Conservation (phyloP, 202 grass and related monocot genomes). For the Saccharum hybrid region DNA sequence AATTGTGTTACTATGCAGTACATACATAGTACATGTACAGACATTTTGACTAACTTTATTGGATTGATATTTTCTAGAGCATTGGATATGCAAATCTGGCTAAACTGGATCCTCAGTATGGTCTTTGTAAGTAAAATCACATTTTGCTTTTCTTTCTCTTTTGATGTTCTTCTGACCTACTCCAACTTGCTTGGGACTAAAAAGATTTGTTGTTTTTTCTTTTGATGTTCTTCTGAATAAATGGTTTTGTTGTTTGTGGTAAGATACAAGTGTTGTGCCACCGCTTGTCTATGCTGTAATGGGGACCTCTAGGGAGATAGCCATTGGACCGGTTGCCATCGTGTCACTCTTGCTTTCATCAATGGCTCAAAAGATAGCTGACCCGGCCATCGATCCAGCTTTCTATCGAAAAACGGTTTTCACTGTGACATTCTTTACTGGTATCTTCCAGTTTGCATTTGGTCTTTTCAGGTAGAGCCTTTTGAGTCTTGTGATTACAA, state of each 20-base stretch:
- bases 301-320: conserved; percentile 31
- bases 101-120: conserved; percentile 30
- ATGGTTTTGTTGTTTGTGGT: not conserved
- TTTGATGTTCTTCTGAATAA: conserved; percentile 17
- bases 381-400: not conserved
- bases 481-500: not conserved
- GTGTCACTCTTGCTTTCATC: conserved; percentile 35
- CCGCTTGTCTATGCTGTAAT: conserved; percentile 26
- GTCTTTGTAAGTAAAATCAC: conserved; percentile 19
- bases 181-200: not conserved
- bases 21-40: not conserved
- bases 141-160: not conserved
- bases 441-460: conserved; percentile 62
- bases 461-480: conserved; percentile 51
- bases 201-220: not conserved
- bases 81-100: conserved; percentile 34
- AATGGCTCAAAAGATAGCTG: conserved; percentile 35
- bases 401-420: conserved; percentile 59
- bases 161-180: not conserved
- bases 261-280: conserved; percentile 33
- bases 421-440: conserved; percentile 64
- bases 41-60: not conserved
- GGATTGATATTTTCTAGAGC: conserved; percentile 18
- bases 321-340: conserved; percentile 20
- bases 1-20: not conserved